Percentiles rank a stretch among this genome's conserved stretches.
Conservation (phyloP, 2,329 filamentous ascomycete genomes). For the Fusarium tanahbumbuense region DNA sequence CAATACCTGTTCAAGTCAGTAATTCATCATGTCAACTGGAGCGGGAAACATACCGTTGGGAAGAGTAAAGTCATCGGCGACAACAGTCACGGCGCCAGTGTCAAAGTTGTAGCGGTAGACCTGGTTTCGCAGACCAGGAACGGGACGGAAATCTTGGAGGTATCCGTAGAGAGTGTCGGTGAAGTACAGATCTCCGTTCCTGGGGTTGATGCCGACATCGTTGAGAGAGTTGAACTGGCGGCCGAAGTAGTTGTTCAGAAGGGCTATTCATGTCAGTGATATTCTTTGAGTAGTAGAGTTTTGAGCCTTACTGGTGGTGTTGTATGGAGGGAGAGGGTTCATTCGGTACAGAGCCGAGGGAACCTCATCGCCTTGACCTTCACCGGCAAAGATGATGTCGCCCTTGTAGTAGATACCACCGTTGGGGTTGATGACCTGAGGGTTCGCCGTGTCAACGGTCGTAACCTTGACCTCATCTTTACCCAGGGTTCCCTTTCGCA, state of each 20-base stretch:
- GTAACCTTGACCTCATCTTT: conserved; percentile 56
- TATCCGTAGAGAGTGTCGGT: conserved; percentile 71
- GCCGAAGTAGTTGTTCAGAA: conserved; percentile 70
- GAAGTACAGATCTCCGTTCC: conserved; percentile 69
- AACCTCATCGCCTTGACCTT: conserved; percentile 59
- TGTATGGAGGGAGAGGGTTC: conserved; percentile 57
- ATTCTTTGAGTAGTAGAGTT: fast-evolving
- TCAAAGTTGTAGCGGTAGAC: conserved; percentile 67
- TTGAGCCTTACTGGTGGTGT: conserved; percentile 56
- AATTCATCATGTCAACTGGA: too few relatives aligned
- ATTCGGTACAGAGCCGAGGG: conserved; percentile 41
- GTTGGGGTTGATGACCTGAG: conserved; percentile 62
- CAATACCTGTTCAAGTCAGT: conserved; percentile 54
- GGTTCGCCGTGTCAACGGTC: conserved; percentile 54
- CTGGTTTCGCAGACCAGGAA: conserved; percentile 65
- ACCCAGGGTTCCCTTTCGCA: conserved; percentile 15
- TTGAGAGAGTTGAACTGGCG: conserved; percentile 70
- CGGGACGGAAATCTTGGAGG: conserved; percentile 67
- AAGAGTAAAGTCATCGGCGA: conserved; percentile 66
- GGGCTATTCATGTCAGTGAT: conserved; percentile 45
- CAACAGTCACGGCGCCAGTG: conserved; percentile 64
- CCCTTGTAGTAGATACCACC: conserved; percentile 63
- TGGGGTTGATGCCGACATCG: conserved; percentile 65
- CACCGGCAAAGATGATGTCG: conserved; percentile 61
- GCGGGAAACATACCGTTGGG: conserved; percentile 60